Conservation (phyloP, 2,329 filamentous ascomycete species). For the Colletotrichum nymphaeae region DNA sequence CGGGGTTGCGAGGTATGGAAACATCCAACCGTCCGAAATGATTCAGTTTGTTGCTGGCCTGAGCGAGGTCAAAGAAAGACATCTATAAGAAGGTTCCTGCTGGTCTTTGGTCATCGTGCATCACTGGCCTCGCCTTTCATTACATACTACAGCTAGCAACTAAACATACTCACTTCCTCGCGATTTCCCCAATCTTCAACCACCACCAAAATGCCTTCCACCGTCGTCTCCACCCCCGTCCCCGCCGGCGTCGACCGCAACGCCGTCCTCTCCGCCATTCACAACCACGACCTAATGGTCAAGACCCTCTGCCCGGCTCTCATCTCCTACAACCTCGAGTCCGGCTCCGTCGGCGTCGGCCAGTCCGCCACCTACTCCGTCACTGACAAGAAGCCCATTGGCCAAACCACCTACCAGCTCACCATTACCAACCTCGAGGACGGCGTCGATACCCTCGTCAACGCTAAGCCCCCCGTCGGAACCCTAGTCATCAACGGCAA, state of each 20-base stretch:
- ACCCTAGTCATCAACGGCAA: conserved; percentile 32
- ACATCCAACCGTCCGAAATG: conserved; percentile 14
- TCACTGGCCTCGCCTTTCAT: conserved; percentile 1
- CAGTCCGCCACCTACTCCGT: conserved; percentile 33
- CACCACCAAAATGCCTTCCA: conserved; percentile 21
- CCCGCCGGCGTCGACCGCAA: conserved; percentile 26
- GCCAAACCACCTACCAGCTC: conserved; percentile 34
- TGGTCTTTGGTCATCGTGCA: conserved; percentile 9
- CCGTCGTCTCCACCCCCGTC: conserved; percentile 27
- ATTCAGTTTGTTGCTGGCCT: background rate
- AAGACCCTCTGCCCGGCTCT: conserved; percentile 34
- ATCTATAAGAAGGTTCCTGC: conserved; percentile 31
- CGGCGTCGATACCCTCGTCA: conserved; percentile 32
- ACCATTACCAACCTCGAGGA: conserved; percentile 35
- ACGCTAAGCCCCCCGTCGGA: conserved; percentile 34
- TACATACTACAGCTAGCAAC: background rate
- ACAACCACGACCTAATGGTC: conserved; percentile 36
- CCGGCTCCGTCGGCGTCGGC: conserved; percentile 20
- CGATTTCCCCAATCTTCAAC: background rate
- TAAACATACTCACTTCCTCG: background rate
- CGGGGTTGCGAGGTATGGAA: background rate
- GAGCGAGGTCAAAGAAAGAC: conserved; percentile 5
- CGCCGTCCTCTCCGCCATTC: conserved; percentile 27
- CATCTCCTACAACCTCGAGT: conserved; percentile 31
- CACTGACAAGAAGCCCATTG: conserved; percentile 36